phyloP scores from a whole-genome alignment of 2,329 filamentous ascomycete genomes.

The Grosmannia penicillata region DNA sequence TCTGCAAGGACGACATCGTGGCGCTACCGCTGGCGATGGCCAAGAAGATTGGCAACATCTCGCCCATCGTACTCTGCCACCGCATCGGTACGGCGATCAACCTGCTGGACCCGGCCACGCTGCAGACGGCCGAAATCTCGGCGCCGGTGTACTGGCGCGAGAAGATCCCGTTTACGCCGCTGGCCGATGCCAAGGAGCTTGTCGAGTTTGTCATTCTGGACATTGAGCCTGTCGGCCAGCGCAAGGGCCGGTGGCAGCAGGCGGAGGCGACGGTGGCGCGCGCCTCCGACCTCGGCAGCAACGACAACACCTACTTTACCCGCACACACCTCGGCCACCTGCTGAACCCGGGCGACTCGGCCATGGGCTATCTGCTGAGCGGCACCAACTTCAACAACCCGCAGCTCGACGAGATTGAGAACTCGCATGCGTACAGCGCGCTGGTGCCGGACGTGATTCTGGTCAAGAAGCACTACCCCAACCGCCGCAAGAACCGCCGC shows the following conservation, averaged over 20 bases:
- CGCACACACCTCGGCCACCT: slow-evolving; percentile 80
- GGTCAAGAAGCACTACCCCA: slow-evolving; percentile 90
- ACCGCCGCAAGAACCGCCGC: slow-evolving; percentile 62
- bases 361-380: slow-evolving; percentile 82
- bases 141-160: slow-evolving; percentile 73
- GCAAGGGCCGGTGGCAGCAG: slow-evolving; percentile 69
- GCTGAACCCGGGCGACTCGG: slow-evolving; percentile 78
- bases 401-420: slow-evolving; percentile 70
- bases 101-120: slow-evolving; percentile 75
- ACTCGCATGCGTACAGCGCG: slow-evolving; percentile 58
- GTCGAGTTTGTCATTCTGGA: slow-evolving; percentile 93
- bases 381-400: slow-evolving; percentile 88
- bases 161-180: slow-evolving; percentile 58
- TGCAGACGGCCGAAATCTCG: slow-evolving; percentile 79
- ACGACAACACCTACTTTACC: slow-evolving; percentile 78
- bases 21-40: slow-evolving; percentile 81
- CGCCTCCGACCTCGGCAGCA: slow-evolving; percentile 71
- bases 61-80: slow-evolving; percentile 72
- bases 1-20: slow-evolving; percentile 97
- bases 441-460: slow-evolving; percentile 83
- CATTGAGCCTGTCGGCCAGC: slow-evolving; percentile 63
- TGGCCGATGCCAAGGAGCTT: slow-evolving; percentile 73
- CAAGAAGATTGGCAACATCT: slow-evolving; percentile 76
- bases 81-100: slow-evolving; percentile 82
- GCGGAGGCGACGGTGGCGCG: slow-evolving; percentile 81